Evolutionary conservation across 2,329 filamentous ascomycete genomes (phyloP), one percentile per base, ranked within the genome.

Genomic region (Trichoderma gracile): DNA sequence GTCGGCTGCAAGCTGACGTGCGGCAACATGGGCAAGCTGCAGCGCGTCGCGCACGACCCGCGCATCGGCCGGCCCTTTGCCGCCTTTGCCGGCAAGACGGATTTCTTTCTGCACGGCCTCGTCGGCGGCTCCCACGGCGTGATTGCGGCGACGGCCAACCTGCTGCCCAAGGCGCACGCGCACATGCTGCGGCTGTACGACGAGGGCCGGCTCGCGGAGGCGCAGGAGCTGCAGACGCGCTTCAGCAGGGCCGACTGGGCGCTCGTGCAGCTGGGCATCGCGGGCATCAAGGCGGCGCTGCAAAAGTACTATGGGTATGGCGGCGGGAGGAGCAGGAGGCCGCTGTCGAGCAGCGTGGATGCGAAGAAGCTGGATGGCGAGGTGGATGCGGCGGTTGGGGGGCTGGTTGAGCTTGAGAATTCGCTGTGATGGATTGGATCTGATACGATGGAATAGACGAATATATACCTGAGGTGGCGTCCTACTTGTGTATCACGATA

Each of bases 1-100:
- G 82, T 86, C 50, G 87, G 87, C 46, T 85, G 84, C 71, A 89
- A 89, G 75, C 78, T 89, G 57, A 88, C 86, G 9, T 88, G 85
- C 68, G 86, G 86, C 15, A 89, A 89, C 74, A 88, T 85, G 47
- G 86, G 86, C 46, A 89, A 89, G 73, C 79, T 88, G 47, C 78
- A 79, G 23, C 75, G 76, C 73, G 79, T 80, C 70, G 84, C 73
- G 65, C 74, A 84, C 63, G 82, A 75, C 50, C 73, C 72, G 1
- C 68, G 69, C 38, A 70, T 71, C 12, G 56, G 49, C 33, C 55
- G 56, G 7, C 60, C 60, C 50, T 78, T 78, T 53, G 73, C 76
- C 1, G 71, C 72, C 0, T 73, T 75, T 45, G 77, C 74, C 21
- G 77, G 77, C 58, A 79, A 77, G 65, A 76, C 77, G 5, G 78